These are phyloP conservation scores for Aquilaria sinensis DNA, from an alignment of 345 rosid genomes.

Conservation along the genomic window DNA sequence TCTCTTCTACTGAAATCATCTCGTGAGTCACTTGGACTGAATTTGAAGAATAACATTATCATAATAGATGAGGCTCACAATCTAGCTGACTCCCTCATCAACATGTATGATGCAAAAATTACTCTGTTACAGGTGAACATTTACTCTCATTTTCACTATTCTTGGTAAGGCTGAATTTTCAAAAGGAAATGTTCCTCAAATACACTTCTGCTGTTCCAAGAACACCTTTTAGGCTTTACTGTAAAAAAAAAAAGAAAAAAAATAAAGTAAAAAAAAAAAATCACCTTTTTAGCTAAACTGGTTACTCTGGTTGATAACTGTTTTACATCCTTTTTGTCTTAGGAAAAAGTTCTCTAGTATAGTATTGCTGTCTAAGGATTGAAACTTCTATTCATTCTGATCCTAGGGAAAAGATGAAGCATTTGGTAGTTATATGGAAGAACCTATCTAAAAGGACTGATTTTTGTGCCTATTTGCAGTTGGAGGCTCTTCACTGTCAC, in stretches of 20 bases:
- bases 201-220: too few species aligned
- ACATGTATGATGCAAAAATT: slow-evolving; percentile 79
- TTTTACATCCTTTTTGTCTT: background rate
- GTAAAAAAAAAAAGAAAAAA: too few species aligned
- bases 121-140: slow-evolving; percentile 57
- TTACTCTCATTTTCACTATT: background rate
- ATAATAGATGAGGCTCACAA: slow-evolving; percentile 97
- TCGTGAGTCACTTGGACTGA: slow-evolving; percentile 85
- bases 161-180: background rate
- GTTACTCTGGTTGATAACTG: background rate
- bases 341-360: background rate
- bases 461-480: slow-evolving; percentile 27
- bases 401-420: too few species aligned
- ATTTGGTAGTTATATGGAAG: too few species aligned
- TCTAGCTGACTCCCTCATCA: slow-evolving; percentile 88
- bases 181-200: too few species aligned
- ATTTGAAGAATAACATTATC: slow-evolving; percentile 66
- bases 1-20: slow-evolving; percentile 91
- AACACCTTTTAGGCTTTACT: too few species aligned
- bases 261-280: too few species aligned
- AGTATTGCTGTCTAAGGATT: too few species aligned
- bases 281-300: background rate
- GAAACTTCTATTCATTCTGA: too few species aligned
- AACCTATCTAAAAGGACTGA: too few species aligned
- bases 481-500: slow-evolving; percentile 61